These are phyloP conservation scores for Aspergillus carlsbadensis DNA, from an alignment of 495 filamentous ascomycete species.

Conservation along the genomic window DNA sequence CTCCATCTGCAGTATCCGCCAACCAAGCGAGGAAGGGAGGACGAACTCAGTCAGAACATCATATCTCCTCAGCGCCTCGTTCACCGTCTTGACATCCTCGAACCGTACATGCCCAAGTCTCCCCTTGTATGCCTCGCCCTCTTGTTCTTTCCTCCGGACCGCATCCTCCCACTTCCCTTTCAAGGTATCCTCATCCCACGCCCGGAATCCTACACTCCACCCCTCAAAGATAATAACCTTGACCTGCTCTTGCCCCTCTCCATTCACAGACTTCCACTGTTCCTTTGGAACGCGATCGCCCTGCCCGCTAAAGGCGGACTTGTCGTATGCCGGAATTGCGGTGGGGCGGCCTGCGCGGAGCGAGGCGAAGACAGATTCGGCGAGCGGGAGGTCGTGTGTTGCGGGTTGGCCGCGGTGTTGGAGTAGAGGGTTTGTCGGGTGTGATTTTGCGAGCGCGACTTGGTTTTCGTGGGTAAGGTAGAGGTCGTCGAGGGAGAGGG, in stretches of 20 bases:
- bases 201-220: conserved; percentile 86
- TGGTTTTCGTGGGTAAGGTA: conserved; percentile 78
- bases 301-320: conserved; percentile 70
- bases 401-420: conserved; percentile 82
- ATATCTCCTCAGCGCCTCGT: conserved; percentile 67
- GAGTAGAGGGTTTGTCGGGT: conserved; percentile 72
- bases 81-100: conserved; percentile 70
- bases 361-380: conserved; percentile 57
- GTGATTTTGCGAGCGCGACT: conserved; percentile 55
- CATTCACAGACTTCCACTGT: conserved; percentile 64
- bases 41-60: conserved; percentile 67
- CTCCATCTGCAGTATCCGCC: background rate
- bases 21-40: background rate
- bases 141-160: conserved; percentile 42
- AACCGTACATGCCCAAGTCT: conserved; percentile 58
- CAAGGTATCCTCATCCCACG: conserved; percentile 55
- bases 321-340: conserved; percentile 80
- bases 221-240: conserved; percentile 80
- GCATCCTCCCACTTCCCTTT: conserved; percentile 56
- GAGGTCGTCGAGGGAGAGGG: conserved; percentile 88
- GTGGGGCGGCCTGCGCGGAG: conserved; percentile 52
- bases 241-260: conserved; percentile 46
- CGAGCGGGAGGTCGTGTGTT: conserved; percentile 79
- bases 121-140: conserved; percentile 33
- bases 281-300: conserved; percentile 69